Evolutionary conservation across 768 basidiomycete species (phyloP), one percentile per base, ranked within the genome.

Genomic region (Sporobolomyces pararoseus): DNA sequence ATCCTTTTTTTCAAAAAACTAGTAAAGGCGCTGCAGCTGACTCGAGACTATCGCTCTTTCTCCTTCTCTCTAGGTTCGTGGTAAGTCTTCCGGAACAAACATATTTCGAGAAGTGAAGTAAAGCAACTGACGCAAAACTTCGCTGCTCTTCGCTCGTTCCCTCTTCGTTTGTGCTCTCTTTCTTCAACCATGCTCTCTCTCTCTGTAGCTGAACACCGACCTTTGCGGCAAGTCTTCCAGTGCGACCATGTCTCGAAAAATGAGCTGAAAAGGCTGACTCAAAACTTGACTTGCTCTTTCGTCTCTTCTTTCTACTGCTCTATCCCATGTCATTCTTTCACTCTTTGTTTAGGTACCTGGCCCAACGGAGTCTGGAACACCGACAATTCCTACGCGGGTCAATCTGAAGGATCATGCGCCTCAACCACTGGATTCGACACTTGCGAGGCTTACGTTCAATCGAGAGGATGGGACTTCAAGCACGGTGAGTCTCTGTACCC

Each of bases 331-430:
- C 17, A 17, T 42, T 42, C 39, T 42, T 42, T 42, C 39, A 42
- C 39, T 42, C n/a, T n/a, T n/a, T n/a, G n/a, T n/a, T n/a, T n/a
- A 49, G 65, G 65, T 16, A 61, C 52, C 31, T 62, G 59, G 66
- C 21, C 68, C 7, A 13, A 14, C 7, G 68, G 63, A 7, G 31
- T 59, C n/a, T 69, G 68, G 68, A n/a, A 9, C n/a, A 4, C 7
- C 14, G 68, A 69, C 57, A 69, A 64, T 55, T 46, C 42, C 27
- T 60, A 66, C 59, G 65, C 65, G 23, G 65, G 65, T 6, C 65
- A 66, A 57, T n/a, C n/a, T n/a, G 12, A 53, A 10, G 65, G 65
- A 10, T 34, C 31, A 0, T 66, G 65, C 58, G 39, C 37, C 1
- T 29, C 0, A 7, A 25, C 16, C 7, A 66, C 65, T 7, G 65